Evolutionary conservation across 2,329 filamentous ascomycete species (phyloP).

Genomic region (Aspergillus melleus): DNA sequence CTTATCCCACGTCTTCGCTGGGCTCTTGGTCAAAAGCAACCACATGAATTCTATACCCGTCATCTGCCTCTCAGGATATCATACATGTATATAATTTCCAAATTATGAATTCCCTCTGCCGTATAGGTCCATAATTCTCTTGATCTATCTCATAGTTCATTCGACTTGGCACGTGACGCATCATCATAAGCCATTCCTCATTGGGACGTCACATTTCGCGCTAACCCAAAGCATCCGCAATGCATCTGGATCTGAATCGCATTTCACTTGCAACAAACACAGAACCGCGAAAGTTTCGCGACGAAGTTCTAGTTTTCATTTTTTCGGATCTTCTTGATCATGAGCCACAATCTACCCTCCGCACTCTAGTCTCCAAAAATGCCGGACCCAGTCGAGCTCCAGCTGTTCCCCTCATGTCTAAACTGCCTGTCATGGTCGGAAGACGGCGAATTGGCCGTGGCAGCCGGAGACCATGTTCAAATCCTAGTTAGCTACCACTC

Average conservation of each 20-base stretch:
- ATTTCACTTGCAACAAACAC: neutral
- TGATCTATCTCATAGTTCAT: no score
- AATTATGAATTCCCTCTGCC: no score
- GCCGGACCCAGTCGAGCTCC: conserved; percentile 36
- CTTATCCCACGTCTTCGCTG: neutral
- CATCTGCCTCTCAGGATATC: neutral
- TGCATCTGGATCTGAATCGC: neutral
- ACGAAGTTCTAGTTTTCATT: no score
- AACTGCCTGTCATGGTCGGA: conserved; percentile 60
- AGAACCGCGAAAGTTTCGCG: neutral
- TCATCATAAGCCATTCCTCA: neutral
- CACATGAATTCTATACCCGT: conserved; percentile 4
- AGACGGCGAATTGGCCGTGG: conserved; percentile 59
- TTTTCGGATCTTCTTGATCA: no score
- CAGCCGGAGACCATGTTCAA: conserved; percentile 56
- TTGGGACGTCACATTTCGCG: neutral
- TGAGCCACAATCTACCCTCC: neutral
- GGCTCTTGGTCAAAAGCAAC: neutral
- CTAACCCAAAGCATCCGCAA: neutral
- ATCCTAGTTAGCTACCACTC: conserved; percentile 45
- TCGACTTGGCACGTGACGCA: neutral
- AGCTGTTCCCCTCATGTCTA: conserved; percentile 52
- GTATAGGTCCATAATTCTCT: no score
- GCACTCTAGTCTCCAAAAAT: conserved; percentile 6
- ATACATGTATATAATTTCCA: neutral